phyloP scores from a whole-genome alignment of 2,329 filamentous ascomycete genomes.

The Aspergillus carbonarius region DNA sequence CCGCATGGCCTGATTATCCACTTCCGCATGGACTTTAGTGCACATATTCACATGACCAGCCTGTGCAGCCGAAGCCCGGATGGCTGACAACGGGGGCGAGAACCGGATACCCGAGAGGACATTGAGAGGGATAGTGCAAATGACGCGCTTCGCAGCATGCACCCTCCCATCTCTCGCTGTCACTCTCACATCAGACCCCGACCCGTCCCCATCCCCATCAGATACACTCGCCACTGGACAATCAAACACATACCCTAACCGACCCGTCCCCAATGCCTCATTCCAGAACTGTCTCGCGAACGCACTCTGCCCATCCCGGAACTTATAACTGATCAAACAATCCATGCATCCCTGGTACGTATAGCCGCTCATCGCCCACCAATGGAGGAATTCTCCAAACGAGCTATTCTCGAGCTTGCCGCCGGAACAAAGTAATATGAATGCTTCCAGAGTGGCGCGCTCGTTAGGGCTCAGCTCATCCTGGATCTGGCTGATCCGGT shows the following conservation, averaged over 20 bases:
- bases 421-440: slow-evolving; percentile 46
- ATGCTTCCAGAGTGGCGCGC: slow-evolving; percentile 40
- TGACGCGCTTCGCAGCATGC: slow-evolving; percentile 33
- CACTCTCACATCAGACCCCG: slow-evolving; percentile 35
- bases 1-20: slow-evolving; percentile 41
- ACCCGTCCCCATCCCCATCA: too few species aligned
- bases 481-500: slow-evolving; percentile 45
- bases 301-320: slow-evolving; percentile 45
- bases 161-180: slow-evolving; percentile 31
- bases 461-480: slow-evolving; percentile 44
- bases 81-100: slow-evolving; percentile 38
- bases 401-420: slow-evolving; percentile 45
- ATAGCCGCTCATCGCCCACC: slow-evolving; percentile 49
- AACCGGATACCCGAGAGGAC: slow-evolving; percentile 47
- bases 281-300: slow-evolving; percentile 49
- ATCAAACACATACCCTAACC: slow-evolving; percentile 45
- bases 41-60: slow-evolving; percentile 49
- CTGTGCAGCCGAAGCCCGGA: slow-evolving; percentile 38
- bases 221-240: slow-evolving; percentile 36
- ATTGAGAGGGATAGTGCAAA: not conserved
- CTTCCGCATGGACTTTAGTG: slow-evolving; percentile 50
- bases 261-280: slow-evolving; percentile 42
- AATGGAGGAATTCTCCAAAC: slow-evolving; percentile 51
- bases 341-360: slow-evolving; percentile 42
- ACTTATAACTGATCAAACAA: slow-evolving; percentile 45